A percentile compares a stretch with the other conserved stretches of the same genome.
phyloP scores from a whole-genome alignment of 306 rosid genomes.

The Trichosanthes truncata region DNA sequence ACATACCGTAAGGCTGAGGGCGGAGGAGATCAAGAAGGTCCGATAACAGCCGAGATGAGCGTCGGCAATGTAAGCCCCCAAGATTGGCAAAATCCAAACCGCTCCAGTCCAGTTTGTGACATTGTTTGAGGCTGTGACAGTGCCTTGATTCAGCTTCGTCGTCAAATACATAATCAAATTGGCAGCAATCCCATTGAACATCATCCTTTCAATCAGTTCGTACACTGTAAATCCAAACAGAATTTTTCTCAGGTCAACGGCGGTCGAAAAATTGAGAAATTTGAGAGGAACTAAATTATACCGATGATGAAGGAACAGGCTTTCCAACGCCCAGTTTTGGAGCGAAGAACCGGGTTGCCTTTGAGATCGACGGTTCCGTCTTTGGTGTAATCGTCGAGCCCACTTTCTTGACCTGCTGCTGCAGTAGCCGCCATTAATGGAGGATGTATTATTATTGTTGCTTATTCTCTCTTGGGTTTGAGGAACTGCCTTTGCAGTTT shows the following conservation, averaged over 20 bases:
- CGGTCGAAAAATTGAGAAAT: not conserved
- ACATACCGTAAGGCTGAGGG: constrained; percentile 46
- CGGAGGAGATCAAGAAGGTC: constrained; percentile 51
- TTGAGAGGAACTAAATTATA: not conserved
- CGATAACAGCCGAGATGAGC: constrained; percentile 79
- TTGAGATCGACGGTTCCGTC: not conserved
- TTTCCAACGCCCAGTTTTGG: not conserved
- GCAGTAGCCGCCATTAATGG: not conserved
- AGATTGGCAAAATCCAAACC: constrained; percentile 61
- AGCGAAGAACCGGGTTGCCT: not conserved
- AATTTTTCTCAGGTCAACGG: no score
- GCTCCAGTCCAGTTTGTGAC: constrained; percentile 52
- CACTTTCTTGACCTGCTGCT: not conserved
- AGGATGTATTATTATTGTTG: no score
- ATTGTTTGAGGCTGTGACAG: constrained; percentile 27
- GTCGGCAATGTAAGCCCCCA: constrained; percentile 80
- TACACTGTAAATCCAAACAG: constrained; percentile 18
- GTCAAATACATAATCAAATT: constrained; percentile 30
- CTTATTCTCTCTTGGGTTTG: no score
- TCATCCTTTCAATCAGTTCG: constrained; percentile 40
- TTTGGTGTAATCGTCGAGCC: not conserved
- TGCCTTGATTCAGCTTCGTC: constrained; percentile 31
- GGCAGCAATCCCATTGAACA: constrained; percentile 33
- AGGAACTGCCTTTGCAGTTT: no score
- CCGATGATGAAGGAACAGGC: not conserved